Evolutionary conservation across 257 asterid genomes (phyloP).

Genomic region (Schizonepeta tenuifolia): DNA sequence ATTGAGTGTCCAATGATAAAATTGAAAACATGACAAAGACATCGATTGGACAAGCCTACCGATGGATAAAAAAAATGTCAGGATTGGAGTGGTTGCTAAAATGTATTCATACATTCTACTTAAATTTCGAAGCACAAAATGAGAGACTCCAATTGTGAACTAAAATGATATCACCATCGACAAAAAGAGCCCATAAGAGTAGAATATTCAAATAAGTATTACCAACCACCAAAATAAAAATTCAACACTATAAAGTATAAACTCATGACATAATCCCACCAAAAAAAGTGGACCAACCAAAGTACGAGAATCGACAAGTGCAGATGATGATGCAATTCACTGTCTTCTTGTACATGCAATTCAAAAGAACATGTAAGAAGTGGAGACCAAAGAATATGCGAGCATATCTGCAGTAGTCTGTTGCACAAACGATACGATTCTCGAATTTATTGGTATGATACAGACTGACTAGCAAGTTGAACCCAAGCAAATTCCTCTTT

Average conservation of each 20-base stretch:
- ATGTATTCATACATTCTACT: neutral
- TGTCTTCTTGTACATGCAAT: slow-evolving; percentile 11
- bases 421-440: neutral
- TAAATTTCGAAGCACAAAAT: no score
- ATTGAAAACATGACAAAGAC: no score
- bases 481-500: slow-evolving; percentile 90
- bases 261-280: neutral
- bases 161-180: neutral
- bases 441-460: slow-evolving; percentile 30
- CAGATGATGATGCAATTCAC: slow-evolving; percentile 13
- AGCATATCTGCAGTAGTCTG: slow-evolving; percentile 27
- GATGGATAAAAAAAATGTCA: no score
- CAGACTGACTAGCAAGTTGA: slow-evolving; percentile 71
- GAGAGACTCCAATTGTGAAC: no score
- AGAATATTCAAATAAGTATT: neutral
- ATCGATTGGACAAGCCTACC: no score
- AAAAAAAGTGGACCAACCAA: slow-evolving; percentile 1
- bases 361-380: slow-evolving; percentile 3
- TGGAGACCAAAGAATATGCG: slow-evolving; percentile 31
- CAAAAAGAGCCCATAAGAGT: neutral
- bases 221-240: slow-evolving; percentile 11
- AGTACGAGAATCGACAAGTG: neutral
- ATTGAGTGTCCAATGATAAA: no score
- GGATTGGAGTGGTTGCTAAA: no score
- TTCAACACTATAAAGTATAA: neutral